phyloP scores from a whole-genome alignment of 306 rosid genomes.

The Castanea mollissima region DNA sequence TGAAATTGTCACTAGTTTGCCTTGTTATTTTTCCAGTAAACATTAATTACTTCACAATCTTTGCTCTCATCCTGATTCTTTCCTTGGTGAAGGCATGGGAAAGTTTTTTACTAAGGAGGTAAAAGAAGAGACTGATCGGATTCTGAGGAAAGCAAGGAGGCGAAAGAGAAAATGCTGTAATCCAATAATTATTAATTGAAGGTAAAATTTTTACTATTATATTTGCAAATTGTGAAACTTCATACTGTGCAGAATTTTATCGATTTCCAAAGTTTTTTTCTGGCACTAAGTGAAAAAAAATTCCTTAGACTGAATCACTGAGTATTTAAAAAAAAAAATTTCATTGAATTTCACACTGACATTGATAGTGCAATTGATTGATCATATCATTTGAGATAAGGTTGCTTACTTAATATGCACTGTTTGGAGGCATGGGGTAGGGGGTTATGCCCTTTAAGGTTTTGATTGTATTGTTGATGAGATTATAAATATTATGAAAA shows the following conservation, averaged over 20 bases:
- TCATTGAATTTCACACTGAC: background rate
- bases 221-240: background rate
- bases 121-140: constrained; percentile 66
- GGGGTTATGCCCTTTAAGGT: background rate
- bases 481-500: background rate
- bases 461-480: background rate
- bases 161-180: constrained; percentile 69
- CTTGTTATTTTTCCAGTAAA: background rate
- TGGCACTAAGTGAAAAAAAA: background rate
- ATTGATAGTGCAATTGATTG: background rate
- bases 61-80: constrained; percentile 20
- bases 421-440: background rate
- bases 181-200: constrained; percentile 56
- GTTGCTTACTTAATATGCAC: background rate
- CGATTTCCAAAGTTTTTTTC: background rate
- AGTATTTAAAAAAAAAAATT: too few species aligned
- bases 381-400: background rate
- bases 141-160: constrained; percentile 82
- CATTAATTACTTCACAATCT: constrained; percentile 18
- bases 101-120: constrained; percentile 49
- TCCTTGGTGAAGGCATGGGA: constrained; percentile 35
- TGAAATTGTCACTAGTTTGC: background rate
- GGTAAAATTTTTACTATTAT: constrained; percentile 29
- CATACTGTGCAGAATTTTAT: constrained; percentile 8
- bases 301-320: background rate